Evolutionary conservation across 2,329 filamentous ascomycete genomes (phyloP).

Genomic region (Gnomoniopsis smithogilvyi): DNA sequence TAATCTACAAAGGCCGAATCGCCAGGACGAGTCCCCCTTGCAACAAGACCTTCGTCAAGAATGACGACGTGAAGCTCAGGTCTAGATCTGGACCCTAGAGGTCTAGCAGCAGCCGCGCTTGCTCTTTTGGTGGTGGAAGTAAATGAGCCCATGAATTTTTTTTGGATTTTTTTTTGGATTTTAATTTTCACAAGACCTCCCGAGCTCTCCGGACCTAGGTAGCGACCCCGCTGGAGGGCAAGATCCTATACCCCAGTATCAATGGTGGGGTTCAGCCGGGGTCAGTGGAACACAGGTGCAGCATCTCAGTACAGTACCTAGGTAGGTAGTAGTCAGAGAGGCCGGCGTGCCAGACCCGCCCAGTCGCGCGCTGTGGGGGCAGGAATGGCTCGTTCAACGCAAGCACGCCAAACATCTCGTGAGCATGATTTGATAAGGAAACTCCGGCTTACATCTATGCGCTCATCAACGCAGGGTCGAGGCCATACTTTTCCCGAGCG

Average conservation of each 20-base stretch:
- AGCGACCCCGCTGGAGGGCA: too few species aligned
- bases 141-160: not conserved
- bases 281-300: not conserved
- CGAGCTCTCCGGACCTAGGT: too few species aligned
- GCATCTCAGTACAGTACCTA: not conserved
- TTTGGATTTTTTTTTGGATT: too few species aligned
- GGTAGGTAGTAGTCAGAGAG: not conserved
- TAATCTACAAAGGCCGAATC: slow-evolving; percentile 12
- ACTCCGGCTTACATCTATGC: not conserved
- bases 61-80: not conserved
- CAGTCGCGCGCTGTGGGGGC: not conserved
- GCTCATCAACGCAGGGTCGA: not conserved
- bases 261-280: too few species aligned
- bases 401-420: not conserved
- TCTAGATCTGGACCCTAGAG: not conserved
- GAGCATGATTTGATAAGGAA: not conserved
- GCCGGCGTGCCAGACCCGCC: not conserved
- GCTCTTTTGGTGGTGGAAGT: not conserved
- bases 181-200: too few species aligned
- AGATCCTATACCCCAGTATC: too few species aligned
- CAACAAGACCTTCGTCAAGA: not conserved
- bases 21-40: slow-evolving; percentile 9
- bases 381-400: not conserved
- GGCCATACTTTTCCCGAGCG: slow-evolving; percentile 9
- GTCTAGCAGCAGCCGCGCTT: not conserved